phyloP scores from a whole-genome alignment of 805 yeast species.

The Brettanomyces custersianus region DNA sequence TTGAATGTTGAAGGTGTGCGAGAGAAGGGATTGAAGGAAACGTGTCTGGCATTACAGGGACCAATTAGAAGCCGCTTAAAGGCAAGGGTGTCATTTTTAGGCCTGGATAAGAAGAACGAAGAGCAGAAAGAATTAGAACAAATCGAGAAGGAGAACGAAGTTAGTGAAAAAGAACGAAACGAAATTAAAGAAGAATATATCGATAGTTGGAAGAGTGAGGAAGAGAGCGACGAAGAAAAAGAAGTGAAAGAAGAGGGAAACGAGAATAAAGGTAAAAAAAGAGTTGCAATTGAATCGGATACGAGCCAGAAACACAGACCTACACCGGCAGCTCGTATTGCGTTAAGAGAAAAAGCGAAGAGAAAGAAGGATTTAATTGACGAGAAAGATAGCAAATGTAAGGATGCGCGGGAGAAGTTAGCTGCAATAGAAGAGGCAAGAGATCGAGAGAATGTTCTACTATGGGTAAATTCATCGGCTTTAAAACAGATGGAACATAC shows the following conservation, averaged over 20 bases:
- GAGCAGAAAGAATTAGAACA: slow-evolving; percentile 34
- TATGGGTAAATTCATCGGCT: slow-evolving; percentile 58
- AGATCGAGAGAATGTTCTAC: slow-evolving; percentile 37
- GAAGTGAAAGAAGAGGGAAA: slow-evolving; percentile 24
- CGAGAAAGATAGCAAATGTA: slow-evolving; percentile 20
- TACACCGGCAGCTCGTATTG: slow-evolving; percentile 28
- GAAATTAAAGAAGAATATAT: slow-evolving; percentile 4
- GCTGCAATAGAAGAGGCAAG: slow-evolving; percentile 28
- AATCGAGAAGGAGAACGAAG: slow-evolving; percentile 30
- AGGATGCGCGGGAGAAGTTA: slow-evolving; percentile 21
- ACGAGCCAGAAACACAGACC: slow-evolving; percentile 23
- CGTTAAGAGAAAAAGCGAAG: slow-evolving; percentile 26
- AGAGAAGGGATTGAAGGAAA: slow-evolving; percentile 59
- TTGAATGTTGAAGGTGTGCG: slow-evolving; percentile 67
- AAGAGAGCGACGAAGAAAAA: slow-evolving; percentile 20
- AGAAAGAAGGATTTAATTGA: slow-evolving; percentile 25
- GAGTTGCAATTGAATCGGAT: slow-evolving; percentile 10
- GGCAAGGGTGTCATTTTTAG: slow-evolving; percentile 49
- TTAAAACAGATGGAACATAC: slow-evolving; percentile 39
- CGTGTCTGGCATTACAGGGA: slow-evolving; percentile 43
- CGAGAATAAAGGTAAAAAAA: slow-evolving; percentile 3
- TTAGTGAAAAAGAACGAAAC: slow-evolving; percentile 13
- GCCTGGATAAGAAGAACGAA: slow-evolving; percentile 31
- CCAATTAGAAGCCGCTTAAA: slow-evolving; percentile 45
- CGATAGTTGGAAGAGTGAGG: slow-evolving; percentile 16